Base-by-base conservation (phyloP, 208 protist genomes). In the Crithidia fasciculata region DNA sequence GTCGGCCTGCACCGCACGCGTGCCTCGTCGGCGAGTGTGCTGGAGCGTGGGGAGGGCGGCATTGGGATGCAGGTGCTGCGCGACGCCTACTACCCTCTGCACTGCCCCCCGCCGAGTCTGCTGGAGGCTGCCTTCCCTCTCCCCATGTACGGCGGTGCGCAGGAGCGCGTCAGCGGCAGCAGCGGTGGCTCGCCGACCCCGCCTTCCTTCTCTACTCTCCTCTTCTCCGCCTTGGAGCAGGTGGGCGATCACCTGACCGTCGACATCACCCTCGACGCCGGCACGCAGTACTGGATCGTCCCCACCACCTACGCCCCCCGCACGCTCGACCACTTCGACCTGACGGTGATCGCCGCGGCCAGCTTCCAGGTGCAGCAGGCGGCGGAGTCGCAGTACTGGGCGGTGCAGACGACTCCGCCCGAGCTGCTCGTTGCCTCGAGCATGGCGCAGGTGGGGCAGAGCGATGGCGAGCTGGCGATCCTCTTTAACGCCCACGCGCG, bases 281-380 rank as follows among this genome's bases (percentile, higher is more conserved):
- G 83, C 18, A 80, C 84, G 8, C 58, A 87, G 40, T 95, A 93
- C 81, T 97, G 93, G 93, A 71, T 97, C 8, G 74, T 95, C 3
- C 93, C 93, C 41, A 94, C 81, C 70, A 89, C 85, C 4, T 68
- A 86, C 63, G 69, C 64, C 10, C 68, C 75, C 10, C 86, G 90
- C 10, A 55, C 74, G 36, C 81, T 88, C 44, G 83, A 85, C 47
- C 73, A 74, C 40, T 97, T 94, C 69, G 62, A 88, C 50, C 18
- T 95, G 8, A 69, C 85, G 28, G 69, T 95, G 50, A 86, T 94
- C 58, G 68, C 76, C 16, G 60, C 78, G 0, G 72, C 85, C 16
- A 63, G 79, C 8, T 94, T 93, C 52, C 36, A 74, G 66, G 37
- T 97, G 37, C 79, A 75, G 43, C 62, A 82, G 60, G 90, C 91